Percentiles rank a stretch among this genome's conserved stretches.
Evolutionary conservation across 768 basidiomycete species (phyloP).

Genomic region (Auriscalpium orientale): DNA sequence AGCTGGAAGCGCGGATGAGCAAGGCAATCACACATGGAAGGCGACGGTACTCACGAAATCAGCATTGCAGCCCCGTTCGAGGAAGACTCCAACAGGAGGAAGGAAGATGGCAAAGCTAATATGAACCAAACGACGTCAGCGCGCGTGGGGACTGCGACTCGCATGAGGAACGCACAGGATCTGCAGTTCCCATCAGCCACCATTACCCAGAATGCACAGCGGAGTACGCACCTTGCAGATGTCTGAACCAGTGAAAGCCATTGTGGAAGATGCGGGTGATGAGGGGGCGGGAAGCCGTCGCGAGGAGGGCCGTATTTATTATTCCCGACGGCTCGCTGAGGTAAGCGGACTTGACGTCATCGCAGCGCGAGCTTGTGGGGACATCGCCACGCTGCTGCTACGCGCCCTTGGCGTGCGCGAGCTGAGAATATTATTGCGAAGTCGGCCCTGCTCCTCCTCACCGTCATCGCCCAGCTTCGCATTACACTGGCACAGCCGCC

Average conservation of each 20-base stretch:
- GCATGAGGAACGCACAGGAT: slow-evolving; percentile 31
- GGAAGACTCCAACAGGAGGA: slow-evolving; percentile 82
- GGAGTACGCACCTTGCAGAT: slow-evolving; percentile 60
- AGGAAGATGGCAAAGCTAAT: slow-evolving; percentile 59
- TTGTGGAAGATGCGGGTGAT: slow-evolving; percentile 22
- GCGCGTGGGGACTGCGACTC: not conserved
- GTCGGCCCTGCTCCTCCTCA: too few relatives aligned
- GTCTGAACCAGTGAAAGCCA: slow-evolving; percentile 69
- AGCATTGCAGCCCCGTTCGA: slow-evolving; percentile 76
- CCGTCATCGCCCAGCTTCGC: too few relatives aligned
- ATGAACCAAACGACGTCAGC: not conserved
- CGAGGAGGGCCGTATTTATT: not conserved
- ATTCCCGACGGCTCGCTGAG: not conserved
- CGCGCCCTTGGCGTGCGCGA: not conserved
- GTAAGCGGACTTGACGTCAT: not conserved
- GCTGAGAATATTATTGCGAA: too few relatives aligned
- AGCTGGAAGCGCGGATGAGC: slow-evolving; percentile 15
- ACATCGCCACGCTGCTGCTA: not conserved
- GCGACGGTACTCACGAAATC: slow-evolving; percentile 51
- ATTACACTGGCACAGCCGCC: too few relatives aligned
- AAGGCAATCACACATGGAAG: not conserved
- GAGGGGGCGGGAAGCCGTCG: slow-evolving; percentile 5
- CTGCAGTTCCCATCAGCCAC: slow-evolving; percentile 20
- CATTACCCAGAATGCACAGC: not conserved
- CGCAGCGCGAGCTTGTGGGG: not conserved